phyloP scores from a whole-genome alignment of 768 basidiomycete genomes.

The Mycena capillaripes region DNA sequence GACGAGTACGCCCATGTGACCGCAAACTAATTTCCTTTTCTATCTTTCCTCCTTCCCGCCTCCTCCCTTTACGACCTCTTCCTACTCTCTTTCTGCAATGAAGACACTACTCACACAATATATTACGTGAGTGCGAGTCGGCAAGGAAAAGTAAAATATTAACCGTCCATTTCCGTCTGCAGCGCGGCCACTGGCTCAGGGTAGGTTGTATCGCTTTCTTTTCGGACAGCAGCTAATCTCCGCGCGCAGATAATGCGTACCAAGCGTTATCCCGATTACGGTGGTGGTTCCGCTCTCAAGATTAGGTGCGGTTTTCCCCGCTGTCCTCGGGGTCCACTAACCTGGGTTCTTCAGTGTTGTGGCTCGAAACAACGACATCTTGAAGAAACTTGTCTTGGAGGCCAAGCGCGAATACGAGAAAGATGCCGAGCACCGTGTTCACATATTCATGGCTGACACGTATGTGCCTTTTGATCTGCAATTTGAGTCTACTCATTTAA shows the following conservation, averaged over 20 bases:
- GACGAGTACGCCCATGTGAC: background rate
- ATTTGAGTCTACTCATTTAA: conserved; percentile 28
- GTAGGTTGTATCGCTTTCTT: conserved; percentile 57
- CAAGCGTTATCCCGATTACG: conserved; percentile 82
- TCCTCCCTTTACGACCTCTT: background rate
- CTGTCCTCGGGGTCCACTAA: conserved; percentile 33
- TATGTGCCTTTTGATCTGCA: conserved; percentile 57
- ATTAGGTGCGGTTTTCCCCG: conserved; percentile 71
- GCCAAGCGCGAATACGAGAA: conserved; percentile 93
- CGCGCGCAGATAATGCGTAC: conserved; percentile 79
- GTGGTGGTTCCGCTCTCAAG: conserved; percentile 80
- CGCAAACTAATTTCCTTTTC: background rate
- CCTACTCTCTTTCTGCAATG: background rate
- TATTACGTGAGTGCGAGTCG: conserved; percentile 64
- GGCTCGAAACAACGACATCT: conserved; percentile 88
- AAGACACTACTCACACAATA: conserved; percentile 90
- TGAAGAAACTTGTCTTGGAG: conserved; percentile 89
- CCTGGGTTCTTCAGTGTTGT: conserved; percentile 71
- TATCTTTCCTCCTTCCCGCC: background rate
- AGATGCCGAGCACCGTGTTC: conserved; percentile 91
- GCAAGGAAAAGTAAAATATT: background rate
- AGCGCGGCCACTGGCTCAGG: conserved; percentile 86
- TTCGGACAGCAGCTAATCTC: conserved; percentile 33
- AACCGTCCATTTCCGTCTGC: background rate
- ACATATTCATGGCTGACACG: conserved; percentile 92